Conservation (phyloP, 306 rosid genomes). For the Lablab purpureus region DNA sequence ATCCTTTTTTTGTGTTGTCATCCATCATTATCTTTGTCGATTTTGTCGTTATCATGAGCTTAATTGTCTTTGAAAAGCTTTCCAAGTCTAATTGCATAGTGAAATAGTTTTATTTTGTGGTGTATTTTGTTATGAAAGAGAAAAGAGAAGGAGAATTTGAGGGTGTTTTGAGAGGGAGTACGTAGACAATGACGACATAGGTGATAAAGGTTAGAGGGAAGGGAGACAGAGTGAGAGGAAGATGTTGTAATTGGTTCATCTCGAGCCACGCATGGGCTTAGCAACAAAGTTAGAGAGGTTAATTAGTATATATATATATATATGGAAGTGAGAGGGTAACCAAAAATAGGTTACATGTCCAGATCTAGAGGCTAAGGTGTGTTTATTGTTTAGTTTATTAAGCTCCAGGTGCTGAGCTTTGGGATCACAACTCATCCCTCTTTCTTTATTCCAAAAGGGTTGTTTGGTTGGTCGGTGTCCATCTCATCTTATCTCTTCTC, state of each 20-base stretch:
- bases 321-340: constrained; percentile 50
- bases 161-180: neutral
- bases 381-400: constrained; percentile 64
- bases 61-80: neutral
- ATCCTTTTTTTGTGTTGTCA: neutral
- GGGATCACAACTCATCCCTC: constrained; percentile 68
- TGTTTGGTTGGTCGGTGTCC: neutral
- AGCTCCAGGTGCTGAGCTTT: constrained; percentile 63
- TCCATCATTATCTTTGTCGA: neutral
- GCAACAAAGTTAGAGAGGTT: constrained; percentile 44
- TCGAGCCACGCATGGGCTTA: constrained; percentile 83
- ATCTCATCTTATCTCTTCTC: neutral
- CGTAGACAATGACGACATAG: constrained; percentile 70
- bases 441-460: neutral
- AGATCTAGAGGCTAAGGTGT: constrained; percentile 64
- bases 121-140: too few relatives aligned
- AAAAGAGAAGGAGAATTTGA: too few relatives aligned
- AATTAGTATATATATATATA: constrained; percentile 36
- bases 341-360: constrained; percentile 56
- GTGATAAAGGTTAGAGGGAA: neutral
- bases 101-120: too few relatives aligned
- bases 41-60: neutral
- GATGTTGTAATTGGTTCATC: constrained; percentile 47
- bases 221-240: constrained; percentile 17
- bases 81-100: too few relatives aligned